Conservation (phyloP, 768 basidiomycete genomes). For the Artomyces pyxidatus region DNA sequence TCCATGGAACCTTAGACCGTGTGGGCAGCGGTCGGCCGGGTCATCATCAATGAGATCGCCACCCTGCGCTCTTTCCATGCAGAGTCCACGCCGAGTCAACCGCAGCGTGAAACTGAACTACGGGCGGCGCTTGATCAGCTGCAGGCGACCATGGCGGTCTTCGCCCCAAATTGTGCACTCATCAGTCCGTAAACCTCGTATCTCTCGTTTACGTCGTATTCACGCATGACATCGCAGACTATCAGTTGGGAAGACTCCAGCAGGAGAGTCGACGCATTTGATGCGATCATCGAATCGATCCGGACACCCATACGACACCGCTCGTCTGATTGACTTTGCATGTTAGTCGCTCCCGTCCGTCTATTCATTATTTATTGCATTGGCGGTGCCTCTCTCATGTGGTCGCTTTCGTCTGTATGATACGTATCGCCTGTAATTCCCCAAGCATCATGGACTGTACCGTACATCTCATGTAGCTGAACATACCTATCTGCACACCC, state of each 20-base stretch:
- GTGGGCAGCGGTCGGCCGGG: slow-evolving; percentile 13
- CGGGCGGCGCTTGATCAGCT: slow-evolving; percentile 10
- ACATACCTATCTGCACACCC: too few relatives aligned
- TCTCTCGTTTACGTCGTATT: background rate
- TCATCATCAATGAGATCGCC: slow-evolving; percentile 14
- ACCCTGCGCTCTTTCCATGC: slow-evolving; percentile 8
- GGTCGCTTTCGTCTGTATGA: background rate
- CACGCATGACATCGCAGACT: background rate
- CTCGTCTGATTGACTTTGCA: too few relatives aligned
- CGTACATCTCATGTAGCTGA: too few relatives aligned
- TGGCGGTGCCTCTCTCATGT: too few relatives aligned
- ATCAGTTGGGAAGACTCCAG: slow-evolving; percentile 11
- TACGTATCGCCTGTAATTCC: background rate
- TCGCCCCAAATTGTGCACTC: slow-evolving; percentile 3
- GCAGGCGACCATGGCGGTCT: slow-evolving; percentile 6
- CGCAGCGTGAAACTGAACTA: slow-evolving; percentile 8
- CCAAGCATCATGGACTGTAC: too few relatives aligned
- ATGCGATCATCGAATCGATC: background rate
- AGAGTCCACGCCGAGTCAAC: slow-evolving; percentile 1
- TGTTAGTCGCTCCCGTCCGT: background rate
- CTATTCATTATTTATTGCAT: background rate
- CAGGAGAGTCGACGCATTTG: slow-evolving; percentile 3
- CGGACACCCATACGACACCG: background rate
- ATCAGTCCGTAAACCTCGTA: slow-evolving; percentile 8
- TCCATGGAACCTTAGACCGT: background rate